A percentile compares a stretch with the other conserved stretches of the same genome.
Conservation (phyloP, 371 early-diverging fungal genomes). For the Lichtheimia ramosa region DNA sequence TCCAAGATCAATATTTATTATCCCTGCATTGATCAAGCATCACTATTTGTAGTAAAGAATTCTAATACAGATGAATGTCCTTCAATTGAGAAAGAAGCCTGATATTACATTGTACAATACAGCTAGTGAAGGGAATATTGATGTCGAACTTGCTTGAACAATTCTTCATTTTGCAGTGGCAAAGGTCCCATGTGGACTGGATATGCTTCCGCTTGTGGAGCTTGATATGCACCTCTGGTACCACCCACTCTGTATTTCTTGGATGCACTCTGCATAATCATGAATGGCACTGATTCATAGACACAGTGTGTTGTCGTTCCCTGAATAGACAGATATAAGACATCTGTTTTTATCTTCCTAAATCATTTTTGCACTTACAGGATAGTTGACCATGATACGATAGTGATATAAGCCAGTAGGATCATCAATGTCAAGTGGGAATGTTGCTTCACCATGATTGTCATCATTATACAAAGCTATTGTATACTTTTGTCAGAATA, state of each 20-base stretch:
- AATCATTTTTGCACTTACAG: conserved; percentile 1
- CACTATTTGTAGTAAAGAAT: too few species aligned
- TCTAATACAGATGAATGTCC: too few species aligned
- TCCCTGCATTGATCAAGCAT: too few species aligned
- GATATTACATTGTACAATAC: too few species aligned
- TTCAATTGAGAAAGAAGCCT: too few species aligned
- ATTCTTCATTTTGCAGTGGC: too few species aligned
- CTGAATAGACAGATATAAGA: neutral
- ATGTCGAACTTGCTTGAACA: too few species aligned
- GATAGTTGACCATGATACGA: conserved; percentile 33
- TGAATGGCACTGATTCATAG: conserved; percentile 23
- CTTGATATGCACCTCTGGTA: neutral
- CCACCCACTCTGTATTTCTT: neutral
- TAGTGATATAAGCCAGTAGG: conserved; percentile 21
- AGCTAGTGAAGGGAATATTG: too few species aligned
- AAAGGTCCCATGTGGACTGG: too few species aligned
- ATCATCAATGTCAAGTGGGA: conserved; percentile 21
- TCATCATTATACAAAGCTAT: conserved; percentile 21
- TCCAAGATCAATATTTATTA: too few species aligned
- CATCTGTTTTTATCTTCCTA: too few species aligned
- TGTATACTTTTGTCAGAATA: neutral
- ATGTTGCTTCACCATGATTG: conserved; percentile 14
- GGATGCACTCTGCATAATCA: neutral
- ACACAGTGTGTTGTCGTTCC: conserved; percentile 19
- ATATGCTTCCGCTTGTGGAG: too few species aligned